Conservation (phyloP, 768 basidiomycete genomes). For the Phylloporus rhodoxanthus region DNA sequence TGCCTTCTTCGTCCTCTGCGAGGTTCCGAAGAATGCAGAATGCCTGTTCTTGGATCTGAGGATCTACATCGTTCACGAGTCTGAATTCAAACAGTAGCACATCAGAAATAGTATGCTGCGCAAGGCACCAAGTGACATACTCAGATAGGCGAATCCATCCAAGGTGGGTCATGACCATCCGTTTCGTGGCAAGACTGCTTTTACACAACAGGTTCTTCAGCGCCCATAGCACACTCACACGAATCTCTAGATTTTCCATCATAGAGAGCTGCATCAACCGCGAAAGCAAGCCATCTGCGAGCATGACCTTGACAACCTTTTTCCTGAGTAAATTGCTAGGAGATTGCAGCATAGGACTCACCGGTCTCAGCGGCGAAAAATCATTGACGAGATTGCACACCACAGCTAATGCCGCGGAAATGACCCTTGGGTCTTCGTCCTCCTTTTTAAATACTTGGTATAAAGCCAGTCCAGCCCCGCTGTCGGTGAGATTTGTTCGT, state of each 20-base stretch:
- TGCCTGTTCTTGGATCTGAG: constrained; percentile 63
- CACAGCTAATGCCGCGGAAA: constrained; percentile 62
- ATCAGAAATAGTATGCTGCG: background rate
- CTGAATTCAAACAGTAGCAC: constrained; percentile 29
- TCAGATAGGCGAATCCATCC: constrained; percentile 56
- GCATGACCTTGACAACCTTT: constrained; percentile 41
- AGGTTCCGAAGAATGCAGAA: constrained; percentile 63
- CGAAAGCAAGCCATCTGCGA: constrained; percentile 63
- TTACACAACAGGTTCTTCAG: constrained; percentile 78
- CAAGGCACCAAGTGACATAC: constrained; percentile 36
- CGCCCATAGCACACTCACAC: constrained; percentile 77
- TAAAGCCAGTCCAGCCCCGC: constrained; percentile 67
- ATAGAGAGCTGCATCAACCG: constrained; percentile 56
- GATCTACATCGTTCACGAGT: constrained; percentile 47
- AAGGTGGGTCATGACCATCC: constrained; percentile 58
- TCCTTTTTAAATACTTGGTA: constrained; percentile 52
- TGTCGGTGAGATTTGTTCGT: constrained; percentile 80
- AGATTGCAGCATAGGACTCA: constrained; percentile 34
- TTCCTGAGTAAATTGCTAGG: background rate
- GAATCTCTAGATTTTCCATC: constrained; percentile 49
- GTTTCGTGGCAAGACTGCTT: constrained; percentile 54
- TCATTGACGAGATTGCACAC: constrained; percentile 85
- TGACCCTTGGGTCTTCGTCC: constrained; percentile 66
- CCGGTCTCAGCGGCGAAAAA: constrained; percentile 73
- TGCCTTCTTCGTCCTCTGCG: constrained; percentile 59